Evolutionary conservation across 441 rosid genomes (phyloP), one percentile per base, ranked within the genome.

Genomic region (Erodium trifolium): DNA sequence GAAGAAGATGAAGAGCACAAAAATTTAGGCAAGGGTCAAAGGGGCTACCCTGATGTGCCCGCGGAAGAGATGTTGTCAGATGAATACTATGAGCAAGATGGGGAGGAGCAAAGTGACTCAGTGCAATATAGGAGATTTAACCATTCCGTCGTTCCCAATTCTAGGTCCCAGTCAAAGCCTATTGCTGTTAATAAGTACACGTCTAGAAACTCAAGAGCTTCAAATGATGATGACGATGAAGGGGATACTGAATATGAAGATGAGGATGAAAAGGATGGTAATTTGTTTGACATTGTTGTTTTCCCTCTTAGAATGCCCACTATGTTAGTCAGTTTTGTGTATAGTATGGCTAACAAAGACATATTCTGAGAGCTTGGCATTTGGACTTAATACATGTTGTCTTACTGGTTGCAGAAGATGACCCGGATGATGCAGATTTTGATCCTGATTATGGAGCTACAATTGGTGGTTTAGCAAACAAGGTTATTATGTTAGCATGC

Each of bases 21-120:
- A 68, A 85, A 71, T 71, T 72, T 43, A 59, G 71, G 71, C 68
- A 88, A 77, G 86, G 85, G 78, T 67, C 89, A 82, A 75, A 85
- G 82, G 77, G 89, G 78, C 51, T 89, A 84, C 63, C 74, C 88
- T 77, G 98, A 95, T 76, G 92, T 92, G 31, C 98, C 96, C 55
- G 95, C 94, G 13, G 98, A 92, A 73, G 99, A 95, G 78, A 95
- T 95, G 99, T 78, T 90, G 82, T 95, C 99, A 70, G 99, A 95
- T 84, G 99, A 95, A 78, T 95, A 95, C 79, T 95, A 95, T 70
- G 99, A 95, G 84, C 99, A 92, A 79, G 99, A 89, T 81, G 98
- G 96, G 73, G 98, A 92, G 79, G 90, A 89, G 71, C 98, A 87
- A 74, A 86, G 92, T 67, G 97, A 92, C 72, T 83, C 86, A 5